Conservation (phyloP, 164 flowering plant species). For the Vitis rotundifolia region DNA sequence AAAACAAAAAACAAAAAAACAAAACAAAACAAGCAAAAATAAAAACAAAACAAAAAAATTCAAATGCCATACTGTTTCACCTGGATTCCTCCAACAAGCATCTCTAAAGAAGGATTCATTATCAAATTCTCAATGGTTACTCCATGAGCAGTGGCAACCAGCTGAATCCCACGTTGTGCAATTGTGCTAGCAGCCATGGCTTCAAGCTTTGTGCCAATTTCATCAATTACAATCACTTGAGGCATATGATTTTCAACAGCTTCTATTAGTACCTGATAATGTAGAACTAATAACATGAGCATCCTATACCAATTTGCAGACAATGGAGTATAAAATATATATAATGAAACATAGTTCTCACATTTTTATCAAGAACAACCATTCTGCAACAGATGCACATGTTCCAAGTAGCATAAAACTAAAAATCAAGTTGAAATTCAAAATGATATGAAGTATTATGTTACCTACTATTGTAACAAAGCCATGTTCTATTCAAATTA, state of each 20-base stretch:
- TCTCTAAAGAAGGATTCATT: conserved; percentile 87
- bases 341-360: too few relatives aligned
- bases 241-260: conserved; percentile 99
- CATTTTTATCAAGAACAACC: too few relatives aligned
- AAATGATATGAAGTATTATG: too few relatives aligned
- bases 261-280: conserved; percentile 77
- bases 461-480: too few relatives aligned
- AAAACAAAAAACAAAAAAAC: too few relatives aligned
- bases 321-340: not conserved
- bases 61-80: conserved; percentile 23
- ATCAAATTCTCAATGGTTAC: conserved; percentile 85
- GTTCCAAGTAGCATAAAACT: too few relatives aligned
- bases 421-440: too few relatives aligned
- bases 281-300: conserved; percentile 2
- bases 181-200: conserved; percentile 97
- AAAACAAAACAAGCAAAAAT: too few relatives aligned
- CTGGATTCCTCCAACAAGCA: conserved; percentile 97
- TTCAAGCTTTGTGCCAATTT: conserved; percentile 97
- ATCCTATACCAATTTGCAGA: not conserved
- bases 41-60: not conserved
- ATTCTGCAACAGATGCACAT: too few relatives aligned
- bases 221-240: conserved; percentile 95
- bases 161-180: conserved; percentile 96
- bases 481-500: too few relatives aligned
- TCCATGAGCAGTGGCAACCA: conserved; percentile 99